Conservation (phyloP, 192 early-diverging fungal genomes). For the Linnemannia schmuckeri region DNA sequence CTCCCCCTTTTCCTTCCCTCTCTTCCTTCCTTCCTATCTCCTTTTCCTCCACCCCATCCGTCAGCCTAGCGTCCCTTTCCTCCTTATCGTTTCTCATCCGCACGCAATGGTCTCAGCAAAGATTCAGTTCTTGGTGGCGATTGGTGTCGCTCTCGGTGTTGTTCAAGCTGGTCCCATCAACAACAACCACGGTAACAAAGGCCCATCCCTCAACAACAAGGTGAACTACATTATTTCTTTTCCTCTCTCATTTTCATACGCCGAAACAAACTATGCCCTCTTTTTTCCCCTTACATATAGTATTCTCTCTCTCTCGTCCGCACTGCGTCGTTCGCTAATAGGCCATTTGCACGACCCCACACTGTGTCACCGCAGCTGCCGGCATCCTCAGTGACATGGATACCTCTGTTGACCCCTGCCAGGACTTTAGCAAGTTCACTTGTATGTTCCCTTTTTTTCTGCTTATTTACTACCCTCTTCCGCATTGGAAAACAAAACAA, state of each 20-base stretch:
- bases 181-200: neutral
- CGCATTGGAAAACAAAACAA: too few relatives aligned
- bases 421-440: slow-evolving; percentile 73
- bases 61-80: too few relatives aligned
- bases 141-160: neutral
- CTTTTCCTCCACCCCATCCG: too few relatives aligned
- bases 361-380: slow-evolving; percentile 62
- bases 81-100: too few relatives aligned
- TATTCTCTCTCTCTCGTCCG: neutral
- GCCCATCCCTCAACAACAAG: neutral
- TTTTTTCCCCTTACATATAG: neutral
- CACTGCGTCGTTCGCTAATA: neutral
- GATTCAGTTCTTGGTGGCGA: neutral
- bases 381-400: slow-evolving; percentile 66
- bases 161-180: neutral
- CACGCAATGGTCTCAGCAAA: neutral
- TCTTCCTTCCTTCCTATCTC: too few relatives aligned
- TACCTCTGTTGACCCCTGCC: slow-evolving; percentile 67
- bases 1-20: too few relatives aligned
- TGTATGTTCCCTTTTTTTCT: slow-evolving; percentile 54
- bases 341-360: slow-evolving; percentile 58
- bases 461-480: neutral
- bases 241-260: too few relatives aligned
- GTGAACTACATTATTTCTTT: neutral
- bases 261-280: too few relatives aligned